Evolutionary conservation across 2,329 filamentous ascomycete genomes (phyloP), one percentile per base, ranked within the genome.

Genomic region (Clonostachys chloroleuca): DNA sequence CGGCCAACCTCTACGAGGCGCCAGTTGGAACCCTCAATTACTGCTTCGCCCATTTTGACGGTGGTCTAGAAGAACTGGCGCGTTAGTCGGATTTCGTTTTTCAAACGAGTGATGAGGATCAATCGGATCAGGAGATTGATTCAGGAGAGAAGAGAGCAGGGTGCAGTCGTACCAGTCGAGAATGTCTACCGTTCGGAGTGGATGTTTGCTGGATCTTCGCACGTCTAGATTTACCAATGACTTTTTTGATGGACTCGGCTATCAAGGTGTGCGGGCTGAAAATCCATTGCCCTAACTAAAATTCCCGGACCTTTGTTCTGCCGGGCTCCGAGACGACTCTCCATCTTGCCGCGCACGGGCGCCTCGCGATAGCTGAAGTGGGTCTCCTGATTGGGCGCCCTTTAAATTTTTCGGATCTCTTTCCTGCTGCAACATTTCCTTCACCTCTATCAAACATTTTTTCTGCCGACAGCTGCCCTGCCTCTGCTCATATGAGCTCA

Each of bases 1-100:
- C 94, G 91, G 85, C 94, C 94, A 75, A 96, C 89, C 86, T 99
- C 92, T 73, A 99, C 92, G 76, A 91, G 83, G 81, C 92, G 92
- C 91, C 91, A 95, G 74, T 84, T 81, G 69, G 87, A 87, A 73
- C 84, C 78, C 77, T 86, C 85, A 76, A 92, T 85, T 68, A 85
- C 78, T 77, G 87, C 84, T 80, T 89, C 85, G 77, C 86, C 84
- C 87, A 90, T 90, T 83, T 74, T 86, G 80, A 75, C 75, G 74
- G 71, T 75, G 72, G 74, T 78, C 77, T 83, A 67, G 47, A 50
- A 55, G 49, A 18, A 43, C 16, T 47, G 53, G 50, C 52, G 50
- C 56, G 62, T 69, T 58, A 67, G 63, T 63, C 62, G 56, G 47
- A 51, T 56, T 50, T 57, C 59, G 56, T 40, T n/a, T n/a, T 47